Evolutionary conservation across 2,329 filamentous ascomycete species (phyloP).

Genomic region (Simplicillium sp.): DNA sequence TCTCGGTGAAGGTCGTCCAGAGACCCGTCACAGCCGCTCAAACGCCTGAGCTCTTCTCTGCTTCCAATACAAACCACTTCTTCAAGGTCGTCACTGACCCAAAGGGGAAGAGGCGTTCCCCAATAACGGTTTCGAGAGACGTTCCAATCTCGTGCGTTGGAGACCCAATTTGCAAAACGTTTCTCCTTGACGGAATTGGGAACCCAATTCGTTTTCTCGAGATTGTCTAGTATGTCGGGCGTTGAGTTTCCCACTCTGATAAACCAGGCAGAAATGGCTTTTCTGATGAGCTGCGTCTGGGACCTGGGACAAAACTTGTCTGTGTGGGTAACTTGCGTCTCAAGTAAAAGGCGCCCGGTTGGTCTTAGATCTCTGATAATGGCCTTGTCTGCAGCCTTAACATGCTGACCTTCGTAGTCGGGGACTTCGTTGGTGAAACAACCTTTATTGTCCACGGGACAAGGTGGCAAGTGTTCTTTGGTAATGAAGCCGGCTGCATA

Average conservation of each 20-base stretch:
- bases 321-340: slow-evolving; percentile 13
- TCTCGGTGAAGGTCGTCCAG: slow-evolving; percentile 14
- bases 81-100: slow-evolving; percentile 16
- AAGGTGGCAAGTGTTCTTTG: slow-evolving; percentile 54
- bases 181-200: slow-evolving; percentile 15
- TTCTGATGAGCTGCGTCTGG: slow-evolving; percentile 16
- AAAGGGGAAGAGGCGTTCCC: slow-evolving; percentile 16
- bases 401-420: slow-evolving; percentile 15
- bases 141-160: slow-evolving; percentile 2
- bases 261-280: slow-evolving; percentile 18
- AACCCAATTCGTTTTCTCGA: slow-evolving; percentile 15
- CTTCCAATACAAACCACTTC: slow-evolving; percentile 15
- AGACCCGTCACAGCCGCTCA: slow-evolving; percentile 14
- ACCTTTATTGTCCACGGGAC: slow-evolving; percentile 54
- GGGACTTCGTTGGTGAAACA: slow-evolving; percentile 15
- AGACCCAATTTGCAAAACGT: slow-evolving; percentile 16
- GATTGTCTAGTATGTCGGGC: slow-evolving; percentile 13
- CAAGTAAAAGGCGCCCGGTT: slow-evolving; percentile 12
- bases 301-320: slow-evolving; percentile 17
- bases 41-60: slow-evolving; percentile 12
- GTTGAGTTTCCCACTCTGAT: slow-evolving; percentile 13
- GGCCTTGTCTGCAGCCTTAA: slow-evolving; percentile 16
- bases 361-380: slow-evolving; percentile 15
- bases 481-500: slow-evolving; percentile 55
- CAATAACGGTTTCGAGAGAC: slow-evolving; percentile 11